phyloP scores from a whole-genome alignment of 2,329 filamentous ascomycete genomes.

The Piedraia hortae region DNA sequence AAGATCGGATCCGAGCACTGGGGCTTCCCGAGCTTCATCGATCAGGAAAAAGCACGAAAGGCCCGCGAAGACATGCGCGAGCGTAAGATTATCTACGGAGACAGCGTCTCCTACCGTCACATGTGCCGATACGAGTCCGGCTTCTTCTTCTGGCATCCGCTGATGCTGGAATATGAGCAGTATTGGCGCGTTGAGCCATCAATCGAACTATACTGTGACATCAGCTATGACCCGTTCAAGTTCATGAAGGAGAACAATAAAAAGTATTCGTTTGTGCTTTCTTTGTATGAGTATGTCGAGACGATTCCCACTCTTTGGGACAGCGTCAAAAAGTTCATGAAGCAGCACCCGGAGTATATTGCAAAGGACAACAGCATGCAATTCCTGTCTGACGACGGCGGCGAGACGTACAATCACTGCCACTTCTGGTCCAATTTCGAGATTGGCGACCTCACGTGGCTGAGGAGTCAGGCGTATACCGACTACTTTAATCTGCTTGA shows the following conservation, averaged over 20 bases:
- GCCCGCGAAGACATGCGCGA: conserved; percentile 84
- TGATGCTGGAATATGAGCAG: conserved; percentile 94
- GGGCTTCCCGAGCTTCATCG: conserved; percentile 90
- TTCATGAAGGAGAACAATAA: conserved; percentile 90
- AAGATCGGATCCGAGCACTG: conserved; percentile 77
- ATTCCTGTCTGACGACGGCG: conserved; percentile 76
- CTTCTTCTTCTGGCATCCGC: conserved; percentile 88
- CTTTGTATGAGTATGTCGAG: conserved; percentile 85
- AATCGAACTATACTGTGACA: conserved; percentile 85
- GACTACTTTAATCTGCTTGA: conserved; percentile 83
- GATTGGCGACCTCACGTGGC: conserved; percentile 78
- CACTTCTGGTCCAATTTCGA: conserved; percentile 99
- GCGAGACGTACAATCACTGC: conserved; percentile 85
- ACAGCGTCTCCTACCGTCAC: conserved; percentile 88
- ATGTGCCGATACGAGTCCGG: conserved; percentile 99
- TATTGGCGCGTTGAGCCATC: conserved; percentile 98
- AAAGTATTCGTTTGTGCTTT: conserved; percentile 94
- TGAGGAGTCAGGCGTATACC: conserved; percentile 63
- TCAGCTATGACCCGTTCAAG: conserved; percentile 87
- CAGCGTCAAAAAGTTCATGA: conserved; percentile 81
- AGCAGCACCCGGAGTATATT: conserved; percentile 70
- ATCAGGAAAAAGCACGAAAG: conserved; percentile 72
- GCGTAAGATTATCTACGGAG: conserved; percentile 92
- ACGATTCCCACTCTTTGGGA: conserved; percentile 94
- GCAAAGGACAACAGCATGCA: conserved; percentile 59